phyloP scores from a whole-genome alignment of 2,329 filamentous ascomycete genomes.

The Penicillium hordei region DNA sequence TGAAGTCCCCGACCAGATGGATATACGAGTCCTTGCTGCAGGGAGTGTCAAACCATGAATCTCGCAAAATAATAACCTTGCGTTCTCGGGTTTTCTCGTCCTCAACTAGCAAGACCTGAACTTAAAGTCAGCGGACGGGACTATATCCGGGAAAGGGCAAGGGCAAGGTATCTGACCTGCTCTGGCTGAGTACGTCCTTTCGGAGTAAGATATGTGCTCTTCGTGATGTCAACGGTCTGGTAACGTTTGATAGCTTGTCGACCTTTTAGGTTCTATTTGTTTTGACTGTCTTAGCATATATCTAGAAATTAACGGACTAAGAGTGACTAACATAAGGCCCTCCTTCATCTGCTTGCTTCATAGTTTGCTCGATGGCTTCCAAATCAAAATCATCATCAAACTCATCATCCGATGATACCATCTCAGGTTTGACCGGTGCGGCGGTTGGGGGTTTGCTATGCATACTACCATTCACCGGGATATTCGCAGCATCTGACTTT shows the following conservation, averaged over 20 bases:
- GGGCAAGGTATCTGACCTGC: slow-evolving; percentile 59
- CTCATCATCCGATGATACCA: slow-evolving; percentile 63
- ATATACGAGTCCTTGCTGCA: slow-evolving; percentile 74
- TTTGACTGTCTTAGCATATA: slow-evolving; percentile 61
- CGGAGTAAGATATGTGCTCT: slow-evolving; percentile 66
- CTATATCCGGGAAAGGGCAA: neutral
- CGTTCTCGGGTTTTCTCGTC: slow-evolving; percentile 68
- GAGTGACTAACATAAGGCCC: slow-evolving; percentile 64
- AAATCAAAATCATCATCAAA: slow-evolving; percentile 69
- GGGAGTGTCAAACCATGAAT: slow-evolving; percentile 81
- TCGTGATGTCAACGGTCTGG: slow-evolving; percentile 71
- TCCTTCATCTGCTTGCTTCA: slow-evolving; percentile 61
- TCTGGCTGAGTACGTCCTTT: slow-evolving; percentile 62
- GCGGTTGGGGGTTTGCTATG: slow-evolving; percentile 4
- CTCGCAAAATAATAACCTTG: slow-evolving; percentile 72
- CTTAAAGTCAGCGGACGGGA: slow-evolving; percentile 22
- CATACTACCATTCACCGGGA: neutral
- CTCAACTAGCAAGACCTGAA: slow-evolving; percentile 75
- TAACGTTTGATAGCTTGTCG: slow-evolving; percentile 80
- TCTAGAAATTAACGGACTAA: slow-evolving; percentile 34
- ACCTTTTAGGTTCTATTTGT: slow-evolving; percentile 65
- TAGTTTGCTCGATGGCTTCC: slow-evolving; percentile 61
- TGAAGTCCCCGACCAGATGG: slow-evolving; percentile 80
- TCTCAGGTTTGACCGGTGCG: slow-evolving; percentile 25
- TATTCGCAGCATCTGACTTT: slow-evolving; percentile 5